Conservation (phyloP, 345 rosid genomes). For the Lepidium africanum region DNA sequence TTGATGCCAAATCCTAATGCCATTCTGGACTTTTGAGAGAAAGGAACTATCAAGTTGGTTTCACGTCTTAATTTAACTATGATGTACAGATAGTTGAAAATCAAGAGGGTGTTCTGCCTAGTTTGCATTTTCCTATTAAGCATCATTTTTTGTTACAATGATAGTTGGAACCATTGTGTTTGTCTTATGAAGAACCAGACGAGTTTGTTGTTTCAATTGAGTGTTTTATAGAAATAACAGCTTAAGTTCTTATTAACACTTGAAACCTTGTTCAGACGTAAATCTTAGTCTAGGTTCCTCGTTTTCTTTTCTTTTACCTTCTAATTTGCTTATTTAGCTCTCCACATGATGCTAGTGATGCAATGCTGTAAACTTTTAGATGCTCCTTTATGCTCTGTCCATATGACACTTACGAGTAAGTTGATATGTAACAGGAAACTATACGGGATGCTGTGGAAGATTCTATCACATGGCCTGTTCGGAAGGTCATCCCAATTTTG, state of each 20-base stretch:
- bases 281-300: background rate
- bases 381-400: background rate
- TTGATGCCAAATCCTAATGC: background rate
- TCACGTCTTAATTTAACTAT: background rate
- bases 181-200: background rate
- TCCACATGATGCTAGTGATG: constrained; percentile 5
- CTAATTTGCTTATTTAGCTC: background rate
- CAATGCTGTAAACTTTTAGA: constrained; percentile 1
- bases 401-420: constrained; percentile 4
- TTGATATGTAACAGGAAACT: constrained; percentile 56
- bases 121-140: background rate
- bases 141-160: background rate
- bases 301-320: background rate
- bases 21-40: background rate
- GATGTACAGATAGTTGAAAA: background rate
- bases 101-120: background rate
- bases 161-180: background rate
- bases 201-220: background rate
- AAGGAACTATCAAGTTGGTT: background rate
- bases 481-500: constrained; percentile 91
- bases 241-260: background rate
- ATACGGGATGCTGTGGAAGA: constrained; percentile 92
- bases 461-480: constrained; percentile 95
- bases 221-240: background rate
- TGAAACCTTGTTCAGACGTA: background rate